These are phyloP conservation scores for Heracleum sosnowskyi DNA, from an alignment of 129 eudicot genomes.

Conservation along the genomic window DNA sequence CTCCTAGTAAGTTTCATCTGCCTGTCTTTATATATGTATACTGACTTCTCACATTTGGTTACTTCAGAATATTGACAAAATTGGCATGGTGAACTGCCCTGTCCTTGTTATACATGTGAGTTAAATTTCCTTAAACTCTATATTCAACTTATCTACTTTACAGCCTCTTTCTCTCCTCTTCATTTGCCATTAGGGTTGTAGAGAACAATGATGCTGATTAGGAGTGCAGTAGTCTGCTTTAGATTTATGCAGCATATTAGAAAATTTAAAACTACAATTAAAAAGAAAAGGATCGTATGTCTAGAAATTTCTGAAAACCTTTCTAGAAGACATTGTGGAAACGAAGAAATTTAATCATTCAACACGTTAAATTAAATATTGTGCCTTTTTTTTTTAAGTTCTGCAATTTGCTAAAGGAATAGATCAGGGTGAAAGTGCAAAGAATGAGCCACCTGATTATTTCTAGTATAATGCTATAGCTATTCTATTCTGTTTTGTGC, in stretches of 20 bases:
- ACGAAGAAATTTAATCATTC: background rate
- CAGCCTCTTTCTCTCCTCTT: background rate
- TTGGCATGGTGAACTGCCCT: constrained; percentile 62
- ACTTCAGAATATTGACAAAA: constrained; percentile 79
- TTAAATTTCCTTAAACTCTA: background rate
- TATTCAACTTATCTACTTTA: background rate
- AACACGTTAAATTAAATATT: background rate
- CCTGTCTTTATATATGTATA: background rate
- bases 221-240: background rate
- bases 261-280: background rate
- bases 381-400: background rate
- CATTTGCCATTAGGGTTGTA: background rate
- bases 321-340: background rate
- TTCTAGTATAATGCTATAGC: background rate
- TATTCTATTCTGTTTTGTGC: background rate
- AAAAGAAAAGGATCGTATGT: background rate
- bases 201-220: background rate
- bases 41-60: constrained; percentile 6
- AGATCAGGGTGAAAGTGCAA: background rate
- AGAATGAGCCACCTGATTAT: background rate
- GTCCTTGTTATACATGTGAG: constrained; percentile 84
- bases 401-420: background rate
- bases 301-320: background rate
- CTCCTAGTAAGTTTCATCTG: background rate
- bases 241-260: background rate